phyloP scores from a whole-genome alignment of 2,329 filamentous ascomycete species.

The Pseudocercospora macadamiae region DNA sequence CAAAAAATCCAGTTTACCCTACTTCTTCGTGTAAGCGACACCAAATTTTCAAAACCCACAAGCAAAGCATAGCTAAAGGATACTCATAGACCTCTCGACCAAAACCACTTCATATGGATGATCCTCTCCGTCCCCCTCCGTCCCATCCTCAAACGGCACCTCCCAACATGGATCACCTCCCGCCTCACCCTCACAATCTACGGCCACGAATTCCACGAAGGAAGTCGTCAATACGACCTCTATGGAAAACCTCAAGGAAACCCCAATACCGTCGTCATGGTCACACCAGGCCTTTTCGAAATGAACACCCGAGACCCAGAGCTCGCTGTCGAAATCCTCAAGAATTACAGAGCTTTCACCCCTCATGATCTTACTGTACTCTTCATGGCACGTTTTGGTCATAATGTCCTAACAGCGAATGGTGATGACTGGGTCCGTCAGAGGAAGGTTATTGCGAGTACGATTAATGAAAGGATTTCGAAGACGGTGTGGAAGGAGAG shows the following conservation, averaged over 20 bases:
- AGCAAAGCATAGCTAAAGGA: background rate
- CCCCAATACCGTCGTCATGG: slow-evolving; percentile 27
- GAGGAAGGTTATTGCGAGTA: slow-evolving; percentile 36
- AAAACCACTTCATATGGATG: slow-evolving; percentile 35
- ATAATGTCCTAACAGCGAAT: slow-evolving; percentile 32
- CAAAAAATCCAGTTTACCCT: slow-evolving; percentile 30
- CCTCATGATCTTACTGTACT: slow-evolving; percentile 24
- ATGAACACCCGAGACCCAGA: slow-evolving; percentile 32
- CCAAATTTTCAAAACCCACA: background rate
- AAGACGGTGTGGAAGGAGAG: slow-evolving; percentile 37
- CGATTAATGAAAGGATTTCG: slow-evolving; percentile 40
- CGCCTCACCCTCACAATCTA: slow-evolving; percentile 31
- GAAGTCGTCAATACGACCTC: slow-evolving; percentile 21
- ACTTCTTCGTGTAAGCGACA: slow-evolving; percentile 27
- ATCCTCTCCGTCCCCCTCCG: slow-evolving; percentile 27
- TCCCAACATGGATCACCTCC: slow-evolving; percentile 26
- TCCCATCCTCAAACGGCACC: slow-evolving; percentile 23
- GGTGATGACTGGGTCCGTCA: slow-evolving; percentile 37
- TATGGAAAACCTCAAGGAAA: slow-evolving; percentile 23
- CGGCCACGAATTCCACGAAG: slow-evolving; percentile 34
- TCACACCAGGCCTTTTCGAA: slow-evolving; percentile 29
- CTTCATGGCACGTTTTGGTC: slow-evolving; percentile 32
- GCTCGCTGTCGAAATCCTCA: slow-evolving; percentile 27
- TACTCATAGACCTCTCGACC: slow-evolving; percentile 30
- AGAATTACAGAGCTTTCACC: slow-evolving; percentile 30